Conservation (phyloP, 345 rosid genomes). For the Corchorus olitorius region DNA sequence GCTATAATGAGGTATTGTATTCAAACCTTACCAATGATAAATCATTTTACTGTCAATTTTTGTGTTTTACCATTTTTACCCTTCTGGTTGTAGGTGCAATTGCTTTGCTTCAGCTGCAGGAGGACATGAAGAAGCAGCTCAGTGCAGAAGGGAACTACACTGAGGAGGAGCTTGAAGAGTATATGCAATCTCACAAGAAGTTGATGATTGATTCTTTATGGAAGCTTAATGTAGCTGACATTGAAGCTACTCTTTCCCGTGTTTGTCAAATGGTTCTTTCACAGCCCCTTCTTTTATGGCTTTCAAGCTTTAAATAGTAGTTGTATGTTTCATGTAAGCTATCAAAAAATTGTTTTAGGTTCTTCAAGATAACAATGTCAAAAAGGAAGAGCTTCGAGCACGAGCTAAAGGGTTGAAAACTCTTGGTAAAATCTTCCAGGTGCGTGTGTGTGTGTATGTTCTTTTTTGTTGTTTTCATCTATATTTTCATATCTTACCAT, state of each 20-base stretch:
- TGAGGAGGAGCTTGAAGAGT: slow-evolving; percentile 89
- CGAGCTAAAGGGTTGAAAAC: slow-evolving; percentile 95
- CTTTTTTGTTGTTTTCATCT: neutral
- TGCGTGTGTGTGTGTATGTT: slow-evolving; percentile 20
- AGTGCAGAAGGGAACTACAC: slow-evolving; percentile 83
- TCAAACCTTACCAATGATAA: slow-evolving; percentile 9
- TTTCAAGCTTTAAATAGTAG: slow-evolving; percentile 10
- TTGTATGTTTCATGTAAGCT: slow-evolving; percentile 22
- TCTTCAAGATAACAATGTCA: slow-evolving; percentile 84
- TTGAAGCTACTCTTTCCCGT: slow-evolving; percentile 90
- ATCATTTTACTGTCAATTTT: neutral
- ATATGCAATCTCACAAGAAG: slow-evolving; percentile 82
- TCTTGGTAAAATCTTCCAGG: slow-evolving; percentile 96
- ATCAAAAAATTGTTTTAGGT: slow-evolving; percentile 56
- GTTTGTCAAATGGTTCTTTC: slow-evolving; percentile 92
- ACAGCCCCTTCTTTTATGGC: neutral
- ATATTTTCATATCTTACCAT: neutral
- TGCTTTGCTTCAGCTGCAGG: slow-evolving; percentile 96
- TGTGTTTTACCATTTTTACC: neutral
- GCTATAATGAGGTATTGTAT: neutral
- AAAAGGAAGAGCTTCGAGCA: slow-evolving; percentile 86
- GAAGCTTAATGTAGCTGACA: slow-evolving; percentile 98
- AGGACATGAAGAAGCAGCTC: slow-evolving; percentile 94
- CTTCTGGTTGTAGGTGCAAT: slow-evolving; percentile 67
- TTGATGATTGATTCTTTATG: slow-evolving; percentile 93